Conservation (phyloP, 208 protist genomes). For the Vickermania spadyakhi region DNA sequence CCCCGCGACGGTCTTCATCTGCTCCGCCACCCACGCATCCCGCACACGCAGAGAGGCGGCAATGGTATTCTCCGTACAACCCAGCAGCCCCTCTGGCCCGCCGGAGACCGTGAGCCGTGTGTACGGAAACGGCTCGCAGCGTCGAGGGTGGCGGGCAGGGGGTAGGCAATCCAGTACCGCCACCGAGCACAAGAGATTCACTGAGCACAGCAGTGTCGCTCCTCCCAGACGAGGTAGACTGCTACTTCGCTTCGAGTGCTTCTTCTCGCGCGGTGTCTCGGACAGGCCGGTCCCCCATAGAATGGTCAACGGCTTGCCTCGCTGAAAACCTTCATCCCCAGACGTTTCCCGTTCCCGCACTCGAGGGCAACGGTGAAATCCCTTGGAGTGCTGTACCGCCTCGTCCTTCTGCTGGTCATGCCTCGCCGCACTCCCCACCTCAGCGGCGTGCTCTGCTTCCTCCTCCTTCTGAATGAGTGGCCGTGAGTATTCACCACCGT, state of each 20-base stretch:
- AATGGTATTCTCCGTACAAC: not conserved
- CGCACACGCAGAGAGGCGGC: not conserved
- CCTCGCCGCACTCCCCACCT: too few relatives aligned
- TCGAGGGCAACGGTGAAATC: too few relatives aligned
- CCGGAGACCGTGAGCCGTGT: not conserved
- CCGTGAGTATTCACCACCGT: too few relatives aligned
- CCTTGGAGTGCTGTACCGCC: too few relatives aligned
- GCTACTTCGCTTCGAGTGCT: not conserved
- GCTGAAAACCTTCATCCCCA: too few relatives aligned
- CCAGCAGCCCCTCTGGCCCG: not conserved
- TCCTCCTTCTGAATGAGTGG: too few relatives aligned
- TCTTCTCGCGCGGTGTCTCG: not conserved
- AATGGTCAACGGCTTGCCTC: not conserved
- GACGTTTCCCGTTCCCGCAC: too few relatives aligned
- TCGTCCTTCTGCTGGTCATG: too few relatives aligned
- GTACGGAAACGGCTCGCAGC: not conserved
- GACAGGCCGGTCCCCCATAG: not conserved
- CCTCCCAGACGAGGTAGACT: not conserved
- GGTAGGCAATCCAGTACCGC: slow-evolving; percentile 16
- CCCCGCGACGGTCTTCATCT: not conserved
- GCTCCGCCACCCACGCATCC: not conserved
- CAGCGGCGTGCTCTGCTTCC: too few relatives aligned
- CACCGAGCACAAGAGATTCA: slow-evolving; percentile 27
- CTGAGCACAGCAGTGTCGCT: slow-evolving; percentile 11
- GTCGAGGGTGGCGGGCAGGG: not conserved